These are phyloP conservation scores for Didymosphaeria variabile DNA, from an alignment of 2,329 filamentous ascomycete species.

Conservation along the genomic window DNA sequence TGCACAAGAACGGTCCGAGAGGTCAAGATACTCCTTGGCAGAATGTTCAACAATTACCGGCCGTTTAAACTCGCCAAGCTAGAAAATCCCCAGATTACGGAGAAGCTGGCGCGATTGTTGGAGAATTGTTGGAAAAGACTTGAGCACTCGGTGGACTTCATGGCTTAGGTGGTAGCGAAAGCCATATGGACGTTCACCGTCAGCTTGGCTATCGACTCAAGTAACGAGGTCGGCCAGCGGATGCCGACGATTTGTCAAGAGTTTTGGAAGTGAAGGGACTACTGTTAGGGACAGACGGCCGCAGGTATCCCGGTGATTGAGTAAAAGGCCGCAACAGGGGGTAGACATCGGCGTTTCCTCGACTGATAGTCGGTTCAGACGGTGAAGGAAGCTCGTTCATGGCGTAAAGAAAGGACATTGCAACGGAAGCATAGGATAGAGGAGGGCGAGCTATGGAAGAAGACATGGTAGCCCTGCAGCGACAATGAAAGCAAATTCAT, in stretches of 20 bases:
- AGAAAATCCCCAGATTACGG: not conserved
- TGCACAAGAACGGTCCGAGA: not conserved
- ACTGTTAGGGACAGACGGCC: not conserved
- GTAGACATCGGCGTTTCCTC: constrained; percentile 1
- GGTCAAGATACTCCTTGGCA: not conserved
- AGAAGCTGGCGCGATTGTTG: not conserved
- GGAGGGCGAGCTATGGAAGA: not conserved
- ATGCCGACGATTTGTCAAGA: not conserved
- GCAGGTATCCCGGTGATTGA: not conserved
- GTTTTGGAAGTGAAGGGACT: too few relatives aligned
- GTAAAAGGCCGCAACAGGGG: not conserved
- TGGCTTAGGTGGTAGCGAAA: not conserved
- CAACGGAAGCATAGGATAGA: not conserved
- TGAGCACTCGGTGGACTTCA: not conserved
- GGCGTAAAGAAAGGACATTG: not conserved
- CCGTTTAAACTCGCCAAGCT: not conserved
- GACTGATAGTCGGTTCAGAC: not conserved
- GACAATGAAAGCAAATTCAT: not conserved
- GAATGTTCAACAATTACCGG: not conserved
- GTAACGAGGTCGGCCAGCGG: not conserved
- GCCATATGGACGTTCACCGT: not conserved
- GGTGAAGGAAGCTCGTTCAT: too few relatives aligned
- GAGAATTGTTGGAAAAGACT: not conserved
- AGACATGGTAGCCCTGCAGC: not conserved
- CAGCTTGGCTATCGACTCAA: not conserved